Conservation (phyloP, 305 asterid genomes). For the Andrographis paniculata region DNA sequence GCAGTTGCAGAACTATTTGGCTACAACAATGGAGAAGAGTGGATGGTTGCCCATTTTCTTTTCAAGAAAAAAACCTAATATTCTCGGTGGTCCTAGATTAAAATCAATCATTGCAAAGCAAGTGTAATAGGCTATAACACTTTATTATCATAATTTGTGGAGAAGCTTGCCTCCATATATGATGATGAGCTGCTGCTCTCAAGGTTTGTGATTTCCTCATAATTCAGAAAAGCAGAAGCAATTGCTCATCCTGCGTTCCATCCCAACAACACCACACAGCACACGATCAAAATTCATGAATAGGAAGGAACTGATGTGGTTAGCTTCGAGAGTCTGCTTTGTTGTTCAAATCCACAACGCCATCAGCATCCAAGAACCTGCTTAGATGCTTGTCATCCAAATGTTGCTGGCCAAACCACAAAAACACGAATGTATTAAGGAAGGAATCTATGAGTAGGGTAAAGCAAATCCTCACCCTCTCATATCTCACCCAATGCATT, state of each 20-base stretch:
- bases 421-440: slow-evolving; percentile 1
- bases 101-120: slow-evolving; percentile 12
- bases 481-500: no score
- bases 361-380: slow-evolving; percentile 74
- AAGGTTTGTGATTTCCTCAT: no score
- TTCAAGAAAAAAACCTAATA: slow-evolving; percentile 75
- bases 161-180: no score
- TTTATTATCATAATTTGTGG: no score
- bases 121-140: no score
- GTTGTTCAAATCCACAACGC: slow-evolving; percentile 32
- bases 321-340: slow-evolving; percentile 27
- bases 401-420: slow-evolving; percentile 44
- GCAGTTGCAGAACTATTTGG: slow-evolving; percentile 74
- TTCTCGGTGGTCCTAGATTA: no score
- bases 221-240: no score
- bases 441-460: not conserved
- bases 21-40: slow-evolving; percentile 81
- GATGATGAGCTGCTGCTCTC: no score
- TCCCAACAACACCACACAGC: not conserved
- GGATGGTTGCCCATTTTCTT: slow-evolving; percentile 82
- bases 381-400: slow-evolving; percentile 84
- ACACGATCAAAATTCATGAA: no score
- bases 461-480: no score
- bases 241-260: no score
- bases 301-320: no score